Conservation (phyloP, 768 basidiomycete genomes). For the Collybia mongolica region DNA sequence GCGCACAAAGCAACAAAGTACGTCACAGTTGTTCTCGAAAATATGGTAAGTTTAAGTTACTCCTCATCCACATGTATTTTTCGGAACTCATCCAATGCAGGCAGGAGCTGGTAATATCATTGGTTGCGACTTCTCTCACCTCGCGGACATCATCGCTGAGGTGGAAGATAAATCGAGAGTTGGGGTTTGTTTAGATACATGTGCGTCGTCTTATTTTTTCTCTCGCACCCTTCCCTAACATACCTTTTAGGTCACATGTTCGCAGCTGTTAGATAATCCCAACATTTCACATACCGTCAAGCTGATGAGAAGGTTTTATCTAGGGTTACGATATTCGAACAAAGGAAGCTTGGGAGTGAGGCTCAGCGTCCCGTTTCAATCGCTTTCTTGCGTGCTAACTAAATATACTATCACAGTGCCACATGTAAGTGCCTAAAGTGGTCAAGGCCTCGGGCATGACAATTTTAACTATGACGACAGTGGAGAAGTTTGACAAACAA, state of each 20-base stretch:
- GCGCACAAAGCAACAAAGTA: slow-evolving; percentile 60
- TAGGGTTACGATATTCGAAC: slow-evolving; percentile 84
- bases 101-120: slow-evolving; percentile 80
- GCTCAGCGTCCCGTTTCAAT: slow-evolving; percentile 9
- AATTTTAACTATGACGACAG: slow-evolving; percentile 26
- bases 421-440: slow-evolving; percentile 17
- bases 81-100: slow-evolving; percentile 30
- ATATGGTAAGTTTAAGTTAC: slow-evolving; percentile 57
- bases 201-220: slow-evolving; percentile 31
- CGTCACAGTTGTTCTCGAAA: slow-evolving; percentile 73
- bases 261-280: slow-evolving; percentile 54
- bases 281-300: background rate
- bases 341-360: slow-evolving; percentile 69
- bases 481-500: slow-evolving; percentile 62
- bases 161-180: slow-evolving; percentile 76
- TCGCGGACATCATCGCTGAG: slow-evolving; percentile 63
- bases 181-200: slow-evolving; percentile 86
- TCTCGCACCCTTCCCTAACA: background rate
- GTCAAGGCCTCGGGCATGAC: background rate
- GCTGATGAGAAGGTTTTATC: background rate
- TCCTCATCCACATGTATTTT: background rate
- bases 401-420: slow-evolving; percentile 11
- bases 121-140: slow-evolving; percentile 67
- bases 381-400: slow-evolving; percentile 2
- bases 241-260: slow-evolving; percentile 64